Evolutionary conservation across 768 basidiomycete species (phyloP).

Genomic region (Boletus speciosus): DNA sequence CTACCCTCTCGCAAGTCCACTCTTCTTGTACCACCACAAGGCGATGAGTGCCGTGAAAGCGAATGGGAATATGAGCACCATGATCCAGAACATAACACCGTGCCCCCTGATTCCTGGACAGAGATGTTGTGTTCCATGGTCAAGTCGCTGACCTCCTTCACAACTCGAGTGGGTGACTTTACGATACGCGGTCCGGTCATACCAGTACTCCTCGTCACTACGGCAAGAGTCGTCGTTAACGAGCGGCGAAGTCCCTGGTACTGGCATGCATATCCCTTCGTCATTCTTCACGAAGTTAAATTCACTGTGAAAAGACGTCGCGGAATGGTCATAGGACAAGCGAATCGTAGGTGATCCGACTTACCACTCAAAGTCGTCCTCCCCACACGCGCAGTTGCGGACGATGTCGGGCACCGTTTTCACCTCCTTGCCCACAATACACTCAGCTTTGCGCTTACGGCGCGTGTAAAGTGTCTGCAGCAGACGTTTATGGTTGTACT

Average conservation of each 20-base stretch:
- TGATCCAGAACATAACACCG: conserved; percentile 80
- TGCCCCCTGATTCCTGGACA: conserved; percentile 83
- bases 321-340: not conserved
- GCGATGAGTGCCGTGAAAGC: conserved; percentile 70
- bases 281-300: conserved; percentile 81
- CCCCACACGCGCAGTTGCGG: conserved; percentile 68
- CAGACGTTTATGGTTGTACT: not conserved
- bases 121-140: conserved; percentile 66
- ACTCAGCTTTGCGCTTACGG: conserved; percentile 72
- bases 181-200: conserved; percentile 87
- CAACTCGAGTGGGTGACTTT: conserved; percentile 89
- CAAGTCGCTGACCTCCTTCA: conserved; percentile 72
- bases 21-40: conserved; percentile 78
- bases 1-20: conserved; percentile 72
- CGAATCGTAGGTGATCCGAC: conserved; percentile 17
- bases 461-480: conserved; percentile 87
- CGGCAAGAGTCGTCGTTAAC: conserved; percentile 60
- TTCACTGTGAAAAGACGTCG: conserved; percentile 52
- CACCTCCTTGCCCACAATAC: conserved; percentile 72
- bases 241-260: conserved; percentile 63
- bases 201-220: conserved; percentile 77
- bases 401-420: conserved; percentile 54
- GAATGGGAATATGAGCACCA: conserved; percentile 73
- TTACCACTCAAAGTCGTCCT: conserved; percentile 92
- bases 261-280: conserved; percentile 72